Base-by-base conservation (phyloP, 306 rosid genomes). In the Gynostemma pentaphyllum region DNA sequence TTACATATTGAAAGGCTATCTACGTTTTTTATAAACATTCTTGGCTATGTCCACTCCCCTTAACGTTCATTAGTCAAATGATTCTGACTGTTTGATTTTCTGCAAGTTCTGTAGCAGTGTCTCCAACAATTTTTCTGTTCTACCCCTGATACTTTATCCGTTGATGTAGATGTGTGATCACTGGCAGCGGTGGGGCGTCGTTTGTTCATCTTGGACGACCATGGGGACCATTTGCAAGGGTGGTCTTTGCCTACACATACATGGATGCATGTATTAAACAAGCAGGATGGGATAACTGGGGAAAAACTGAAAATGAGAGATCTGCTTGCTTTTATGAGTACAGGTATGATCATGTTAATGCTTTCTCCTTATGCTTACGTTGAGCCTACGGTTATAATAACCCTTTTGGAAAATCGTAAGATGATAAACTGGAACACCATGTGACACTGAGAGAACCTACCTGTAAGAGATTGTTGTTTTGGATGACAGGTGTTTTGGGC, bases 151-250 rank as follows among this genome's bases (percentile, higher is more conserved):
- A 59, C 34, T 68, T 53, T 54, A 3, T 3, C 5, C 5, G 57
- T 53, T 68, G 44, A 41, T 75, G 80, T 74, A 90, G 97, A 74
- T 87, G 96, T 74, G 84, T 83, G 63, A 83, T 87, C 46, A 90
- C 96, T 15, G 95, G 96, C 53, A 82, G 79, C 55, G 87, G 86
- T 22, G 86, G 72, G 66, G 48, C 68, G 62, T 52, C 85, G 52
- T 85, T 80, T 45, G 28, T 82, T 57, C 70, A 75, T 68, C 87
- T 90, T 7, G 97, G 97, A 60, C 69, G 97, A 42, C 97, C 97
- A 8, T 90, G 97, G 97, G 95, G 96, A 63, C 91, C 96, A 54
- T 90, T 74, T 69, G 97, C 85, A 66, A 83, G 97, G 77, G 97
- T 90, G 40, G 72, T 90, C 36, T 90, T 74, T 83, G 97, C 95